Percentiles rank a stretch among this genome's conserved stretches.
Evolutionary conservation across 148 eudicot genomes (phyloP).

Genomic region (Rhododendron griersonianum): DNA sequence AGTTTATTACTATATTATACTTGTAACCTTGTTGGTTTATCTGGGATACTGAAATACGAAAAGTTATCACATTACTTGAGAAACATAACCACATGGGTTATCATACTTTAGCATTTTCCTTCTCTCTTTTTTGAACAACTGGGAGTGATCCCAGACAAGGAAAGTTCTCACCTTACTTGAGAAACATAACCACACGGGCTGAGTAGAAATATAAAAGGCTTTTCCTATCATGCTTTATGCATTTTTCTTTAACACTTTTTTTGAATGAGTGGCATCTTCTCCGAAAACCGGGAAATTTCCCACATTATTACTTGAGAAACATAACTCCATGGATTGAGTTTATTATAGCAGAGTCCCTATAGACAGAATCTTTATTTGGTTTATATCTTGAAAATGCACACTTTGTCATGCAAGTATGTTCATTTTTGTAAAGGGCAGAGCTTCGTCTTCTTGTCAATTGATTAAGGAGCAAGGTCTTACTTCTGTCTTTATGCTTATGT

Average conservation of each 20-base stretch:
- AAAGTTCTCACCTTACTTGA: not conserved
- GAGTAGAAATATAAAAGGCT: not conserved
- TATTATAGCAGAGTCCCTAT: not conserved
- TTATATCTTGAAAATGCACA: not conserved
- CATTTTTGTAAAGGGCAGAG: constrained; percentile 1
- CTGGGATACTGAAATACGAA: not conserved
- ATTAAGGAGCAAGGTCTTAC: not conserved
- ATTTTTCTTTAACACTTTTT: not conserved
- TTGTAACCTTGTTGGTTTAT: not conserved
- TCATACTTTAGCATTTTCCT: not conserved
- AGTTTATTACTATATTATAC: not conserved
- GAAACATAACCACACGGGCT: not conserved
- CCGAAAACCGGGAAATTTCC: not conserved
- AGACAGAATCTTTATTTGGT: not conserved
- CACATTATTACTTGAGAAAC: not conserved
- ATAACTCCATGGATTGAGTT: not conserved
- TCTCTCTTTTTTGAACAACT: not conserved
- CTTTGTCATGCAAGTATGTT: not conserved
- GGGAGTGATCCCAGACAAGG: not conserved
- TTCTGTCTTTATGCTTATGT: not conserved
- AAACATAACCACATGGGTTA: not conserved
- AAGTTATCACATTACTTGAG: not conserved
- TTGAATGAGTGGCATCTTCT: not conserved
- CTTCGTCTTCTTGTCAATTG: not conserved
- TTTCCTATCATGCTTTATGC: not conserved